Percentiles rank a stretch among this genome's conserved stretches.
Conservation (phyloP, 352 stramenopile genomes). For the Phytophthora syringae region DNA sequence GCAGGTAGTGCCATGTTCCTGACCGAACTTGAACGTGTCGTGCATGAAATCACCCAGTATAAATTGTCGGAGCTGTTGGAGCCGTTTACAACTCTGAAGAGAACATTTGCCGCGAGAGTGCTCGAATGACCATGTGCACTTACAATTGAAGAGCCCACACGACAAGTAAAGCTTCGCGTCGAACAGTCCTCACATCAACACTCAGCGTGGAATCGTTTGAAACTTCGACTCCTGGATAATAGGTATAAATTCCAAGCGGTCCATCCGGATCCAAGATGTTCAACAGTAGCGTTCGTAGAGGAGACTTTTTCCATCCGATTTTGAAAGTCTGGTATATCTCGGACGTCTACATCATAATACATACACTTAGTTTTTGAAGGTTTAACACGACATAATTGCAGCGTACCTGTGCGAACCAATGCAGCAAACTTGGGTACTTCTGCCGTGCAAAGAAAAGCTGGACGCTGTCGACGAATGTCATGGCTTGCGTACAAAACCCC, state of each 20-base stretch:
- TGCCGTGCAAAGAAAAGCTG: slow-evolving; percentile 84
- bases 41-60: slow-evolving; percentile 61
- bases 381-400: slow-evolving; percentile 1
- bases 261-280: slow-evolving; percentile 85
- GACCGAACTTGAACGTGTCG: slow-evolving; percentile 51
- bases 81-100: slow-evolving; percentile 14
- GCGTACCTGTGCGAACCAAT: slow-evolving; percentile 84
- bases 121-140: slow-evolving; percentile 68
- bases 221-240: slow-evolving; percentile 64
- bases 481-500: slow-evolving; percentile 49
- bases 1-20: slow-evolving; percentile 23
- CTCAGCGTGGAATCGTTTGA: slow-evolving; percentile 3
- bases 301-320: slow-evolving; percentile 59
- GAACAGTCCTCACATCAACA: slow-evolving; percentile 56
- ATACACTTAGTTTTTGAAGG: background rate
- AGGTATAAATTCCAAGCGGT: slow-evolving; percentile 80
- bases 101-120: slow-evolving; percentile 38
- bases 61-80: slow-evolving; percentile 63
- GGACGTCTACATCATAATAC: slow-evolving; percentile 56
- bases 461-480: slow-evolving; percentile 73
- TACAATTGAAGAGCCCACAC: slow-evolving; percentile 75
- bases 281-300: slow-evolving; percentile 70
- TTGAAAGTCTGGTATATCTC: slow-evolving; percentile 84
- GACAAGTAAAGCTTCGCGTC: slow-evolving; percentile 82
- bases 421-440: slow-evolving; percentile 81